Evolutionary conservation across 2,329 filamentous ascomycete species (phyloP).

Genomic region (Sphaceloma murrayae): DNA sequence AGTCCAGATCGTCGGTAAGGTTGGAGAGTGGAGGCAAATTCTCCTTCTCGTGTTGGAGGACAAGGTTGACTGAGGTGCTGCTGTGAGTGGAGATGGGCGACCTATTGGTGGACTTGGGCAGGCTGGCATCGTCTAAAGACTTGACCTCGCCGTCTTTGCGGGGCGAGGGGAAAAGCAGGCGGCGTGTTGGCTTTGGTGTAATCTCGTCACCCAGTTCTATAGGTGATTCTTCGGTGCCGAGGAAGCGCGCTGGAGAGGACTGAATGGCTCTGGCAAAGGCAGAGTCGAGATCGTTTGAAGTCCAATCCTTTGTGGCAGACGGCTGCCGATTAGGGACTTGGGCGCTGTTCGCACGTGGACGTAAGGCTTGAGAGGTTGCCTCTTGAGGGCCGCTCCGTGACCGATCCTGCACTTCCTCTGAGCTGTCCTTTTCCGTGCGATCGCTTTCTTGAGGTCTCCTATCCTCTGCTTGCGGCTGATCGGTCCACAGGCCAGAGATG

Average conservation of each 20-base stretch:
- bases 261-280: slow-evolving; percentile 48
- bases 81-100: slow-evolving; percentile 17
- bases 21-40: slow-evolving; percentile 40
- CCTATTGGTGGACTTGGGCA: slow-evolving; percentile 16
- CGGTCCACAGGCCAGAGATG: slow-evolving; percentile 18
- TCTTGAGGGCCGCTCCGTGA: slow-evolving; percentile 1
- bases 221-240: slow-evolving; percentile 38
- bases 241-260: slow-evolving; percentile 49
- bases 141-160: slow-evolving; percentile 55
- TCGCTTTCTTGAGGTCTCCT: background rate
- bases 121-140: slow-evolving; percentile 46
- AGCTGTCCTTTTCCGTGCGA: slow-evolving; percentile 18
- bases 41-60: slow-evolving; percentile 46
- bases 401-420: slow-evolving; percentile 19
- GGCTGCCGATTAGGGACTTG: slow-evolving; percentile 34
- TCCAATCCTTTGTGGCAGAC: slow-evolving; percentile 24
- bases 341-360: slow-evolving; percentile 40
- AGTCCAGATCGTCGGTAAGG: slow-evolving; percentile 38
- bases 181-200: slow-evolving; percentile 54
- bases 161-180: slow-evolving; percentile 69
- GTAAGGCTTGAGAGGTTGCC: slow-evolving; percentile 27
- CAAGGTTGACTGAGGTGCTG: slow-evolving; percentile 26
- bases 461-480: slow-evolving; percentile 18
- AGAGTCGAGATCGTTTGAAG: slow-evolving; percentile 20
- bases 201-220: slow-evolving; percentile 42